These are phyloP conservation scores for Podaxis sp. DNA, from an alignment of 768 basidiomycete species.

Conservation along the genomic window DNA sequence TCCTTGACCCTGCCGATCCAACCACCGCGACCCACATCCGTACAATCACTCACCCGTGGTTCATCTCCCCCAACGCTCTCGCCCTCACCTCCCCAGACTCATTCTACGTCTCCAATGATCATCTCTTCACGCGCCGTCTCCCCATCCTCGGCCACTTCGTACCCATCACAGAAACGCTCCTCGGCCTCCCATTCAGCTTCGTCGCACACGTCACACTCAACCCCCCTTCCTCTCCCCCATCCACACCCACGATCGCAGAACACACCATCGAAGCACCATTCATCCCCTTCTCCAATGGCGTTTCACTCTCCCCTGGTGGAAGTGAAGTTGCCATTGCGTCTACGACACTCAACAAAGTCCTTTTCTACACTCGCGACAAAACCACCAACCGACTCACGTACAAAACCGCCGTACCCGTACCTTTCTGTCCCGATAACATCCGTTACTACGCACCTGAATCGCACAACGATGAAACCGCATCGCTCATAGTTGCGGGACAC, in stretches of 20 bases:
- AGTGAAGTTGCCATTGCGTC: slow-evolving; percentile 57
- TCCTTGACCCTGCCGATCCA: slow-evolving; percentile 43
- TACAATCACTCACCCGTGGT: slow-evolving; percentile 57
- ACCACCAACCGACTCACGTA: slow-evolving; percentile 42
- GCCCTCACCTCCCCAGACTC: slow-evolving; percentile 64
- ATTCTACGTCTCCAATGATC: slow-evolving; percentile 77
- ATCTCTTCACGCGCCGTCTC: slow-evolving; percentile 62
- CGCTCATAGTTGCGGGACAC: slow-evolving; percentile 64
- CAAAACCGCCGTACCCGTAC: slow-evolving; percentile 41
- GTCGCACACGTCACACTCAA: slow-evolving; percentile 54
- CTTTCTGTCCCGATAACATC: slow-evolving; percentile 66
- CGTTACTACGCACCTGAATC: slow-evolving; percentile 38
- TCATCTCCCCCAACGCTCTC: slow-evolving; percentile 67
- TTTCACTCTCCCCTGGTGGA: slow-evolving; percentile 55
- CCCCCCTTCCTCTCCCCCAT: slow-evolving; percentile 20
- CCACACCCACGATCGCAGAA: slow-evolving; percentile 28
- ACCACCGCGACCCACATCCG: slow-evolving; percentile 52
- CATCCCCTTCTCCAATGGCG: slow-evolving; percentile 68
- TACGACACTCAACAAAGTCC: slow-evolving; percentile 45
- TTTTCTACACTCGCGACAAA: slow-evolving; percentile 51
- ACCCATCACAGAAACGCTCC: slow-evolving; percentile 54
- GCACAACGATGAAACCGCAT: slow-evolving; percentile 29
- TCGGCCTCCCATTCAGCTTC: slow-evolving; percentile 59
- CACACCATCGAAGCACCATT: slow-evolving; percentile 45
- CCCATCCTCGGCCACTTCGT: slow-evolving; percentile 50